Conservation (phyloP, 768 basidiomycete genomes). For the Zangia roseola region DNA sequence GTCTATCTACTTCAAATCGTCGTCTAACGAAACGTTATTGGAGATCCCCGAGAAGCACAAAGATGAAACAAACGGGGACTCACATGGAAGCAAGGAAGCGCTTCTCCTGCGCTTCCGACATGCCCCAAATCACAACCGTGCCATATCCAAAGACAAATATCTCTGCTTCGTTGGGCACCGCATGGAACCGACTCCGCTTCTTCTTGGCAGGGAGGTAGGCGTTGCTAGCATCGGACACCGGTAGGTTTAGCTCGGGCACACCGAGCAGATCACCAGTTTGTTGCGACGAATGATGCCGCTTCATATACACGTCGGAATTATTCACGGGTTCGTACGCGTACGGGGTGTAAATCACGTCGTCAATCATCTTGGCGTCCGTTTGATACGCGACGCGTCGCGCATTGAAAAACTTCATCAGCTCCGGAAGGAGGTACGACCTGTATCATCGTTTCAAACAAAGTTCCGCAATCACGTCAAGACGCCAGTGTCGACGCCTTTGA, state of each 20-base stretch:
- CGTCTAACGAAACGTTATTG: constrained; percentile 50
- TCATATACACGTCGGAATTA: constrained; percentile 30
- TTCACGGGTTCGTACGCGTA: constrained; percentile 69
- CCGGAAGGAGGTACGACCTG: constrained; percentile 87
- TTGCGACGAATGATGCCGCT: constrained; percentile 23
- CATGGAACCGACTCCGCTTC: constrained; percentile 67
- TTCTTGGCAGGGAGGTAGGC: constrained; percentile 38
- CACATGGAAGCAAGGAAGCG: constrained; percentile 89
- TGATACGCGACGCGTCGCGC: constrained; percentile 80
- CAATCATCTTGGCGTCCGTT: constrained; percentile 84
- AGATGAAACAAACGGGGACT: constrained; percentile 31
- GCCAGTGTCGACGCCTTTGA: neutral
- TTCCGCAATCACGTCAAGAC: too few relatives aligned
- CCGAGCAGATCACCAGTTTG: constrained; percentile 72
- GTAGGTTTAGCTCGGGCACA: constrained; percentile 58
- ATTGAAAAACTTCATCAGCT: constrained; percentile 86
- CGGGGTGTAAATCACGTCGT: constrained; percentile 93
- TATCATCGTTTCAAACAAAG: too few relatives aligned
- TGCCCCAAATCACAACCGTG: constrained; percentile 96
- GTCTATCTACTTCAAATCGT: constrained; percentile 89
- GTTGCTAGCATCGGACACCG: constrained; percentile 29
- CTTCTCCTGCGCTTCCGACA: constrained; percentile 91
- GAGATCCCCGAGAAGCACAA: neutral
- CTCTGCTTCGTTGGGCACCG: constrained; percentile 71
- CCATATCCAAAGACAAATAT: constrained; percentile 94